These are phyloP conservation scores for Podaxis rugospora DNA, from an alignment of 768 basidiomycete genomes.

Conservation along the genomic window DNA sequence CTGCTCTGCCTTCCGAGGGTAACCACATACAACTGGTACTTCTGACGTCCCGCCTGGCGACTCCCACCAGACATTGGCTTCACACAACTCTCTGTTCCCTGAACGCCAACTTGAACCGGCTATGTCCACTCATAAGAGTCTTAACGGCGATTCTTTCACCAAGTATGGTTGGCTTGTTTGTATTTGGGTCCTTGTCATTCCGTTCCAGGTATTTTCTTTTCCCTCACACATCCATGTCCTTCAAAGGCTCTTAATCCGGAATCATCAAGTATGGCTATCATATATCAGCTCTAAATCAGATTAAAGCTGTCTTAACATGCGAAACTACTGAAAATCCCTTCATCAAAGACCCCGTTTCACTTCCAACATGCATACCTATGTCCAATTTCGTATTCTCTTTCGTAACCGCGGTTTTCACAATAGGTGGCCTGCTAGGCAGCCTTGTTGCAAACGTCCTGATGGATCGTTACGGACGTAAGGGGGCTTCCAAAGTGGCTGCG, in stretches of 20 bases:
- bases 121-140: conserved; percentile 15
- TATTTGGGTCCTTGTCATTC: conserved; percentile 60
- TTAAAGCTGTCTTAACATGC: conserved; percentile 77
- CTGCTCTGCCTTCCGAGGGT: no score
- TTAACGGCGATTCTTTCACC: conserved; percentile 37
- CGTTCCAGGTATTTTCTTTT: conserved; percentile 44
- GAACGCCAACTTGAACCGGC: not conserved
- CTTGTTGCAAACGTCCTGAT: conserved; percentile 61
- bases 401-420: conserved; percentile 81
- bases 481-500: conserved; percentile 58
- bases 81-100: not conserved
- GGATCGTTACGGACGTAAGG: conserved; percentile 68
- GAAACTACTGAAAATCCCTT: conserved; percentile 25
- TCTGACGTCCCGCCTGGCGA: no score
- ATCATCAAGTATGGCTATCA: conserved; percentile 78
- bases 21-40: no score
- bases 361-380: conserved; percentile 80
- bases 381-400: conserved; percentile 71
- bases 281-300: conserved; percentile 87
- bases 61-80: no score
- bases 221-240: conserved; percentile 15
- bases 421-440: conserved; percentile 84
- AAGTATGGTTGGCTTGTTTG: conserved; percentile 60
- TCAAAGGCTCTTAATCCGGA: not conserved
- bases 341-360: conserved; percentile 25